phyloP scores from a whole-genome alignment of 164 flowering plant genomes.

The Akebia trifoliata region DNA sequence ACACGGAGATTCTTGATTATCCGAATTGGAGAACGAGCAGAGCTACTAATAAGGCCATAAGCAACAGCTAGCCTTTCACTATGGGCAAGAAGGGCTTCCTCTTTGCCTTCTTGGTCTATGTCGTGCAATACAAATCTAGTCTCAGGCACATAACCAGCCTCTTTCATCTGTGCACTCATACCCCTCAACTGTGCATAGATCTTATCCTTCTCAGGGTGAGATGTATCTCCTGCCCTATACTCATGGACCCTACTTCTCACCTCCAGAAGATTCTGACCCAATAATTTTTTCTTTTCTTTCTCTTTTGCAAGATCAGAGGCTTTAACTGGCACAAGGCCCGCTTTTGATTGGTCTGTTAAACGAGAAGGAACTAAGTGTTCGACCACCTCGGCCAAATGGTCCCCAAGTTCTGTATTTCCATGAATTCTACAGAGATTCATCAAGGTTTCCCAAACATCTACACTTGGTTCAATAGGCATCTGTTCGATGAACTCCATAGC shows the following conservation, averaged over 20 bases:
- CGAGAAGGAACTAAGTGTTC: conserved; percentile 50
- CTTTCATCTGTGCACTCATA: conserved; percentile 50
- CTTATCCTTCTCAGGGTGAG: conserved; percentile 50
- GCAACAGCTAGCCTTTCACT: conserved; percentile 68
- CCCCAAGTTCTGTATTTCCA: conserved; percentile 58
- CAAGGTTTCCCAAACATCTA: conserved; percentile 62
- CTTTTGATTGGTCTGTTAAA: conserved; percentile 45
- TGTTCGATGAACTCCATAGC: conserved; percentile 65
- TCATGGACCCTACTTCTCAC: conserved; percentile 42
- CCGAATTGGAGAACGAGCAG: conserved; percentile 49
- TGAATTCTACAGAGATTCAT: conserved; percentile 62
- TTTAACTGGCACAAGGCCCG: conserved; percentile 49
- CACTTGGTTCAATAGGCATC: conserved; percentile 57
- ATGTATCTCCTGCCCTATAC: conserved; percentile 67
- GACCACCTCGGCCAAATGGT: conserved; percentile 54
- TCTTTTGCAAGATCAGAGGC: conserved; percentile 40
- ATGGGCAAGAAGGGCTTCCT: conserved; percentile 64
- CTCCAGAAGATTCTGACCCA: conserved; percentile 27
- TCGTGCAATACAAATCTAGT: conserved; percentile 59
- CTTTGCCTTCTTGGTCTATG: conserved; percentile 59
- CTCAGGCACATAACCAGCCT: conserved; percentile 63
- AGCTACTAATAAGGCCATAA: conserved; percentile 38
- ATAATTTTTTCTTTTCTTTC: conserved; percentile 39
- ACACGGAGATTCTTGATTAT: conserved; percentile 64
- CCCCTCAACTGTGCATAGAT: conserved; percentile 41